Conservation (phyloP, 345 rosid species). For the Sisymbrium irio region DNA sequence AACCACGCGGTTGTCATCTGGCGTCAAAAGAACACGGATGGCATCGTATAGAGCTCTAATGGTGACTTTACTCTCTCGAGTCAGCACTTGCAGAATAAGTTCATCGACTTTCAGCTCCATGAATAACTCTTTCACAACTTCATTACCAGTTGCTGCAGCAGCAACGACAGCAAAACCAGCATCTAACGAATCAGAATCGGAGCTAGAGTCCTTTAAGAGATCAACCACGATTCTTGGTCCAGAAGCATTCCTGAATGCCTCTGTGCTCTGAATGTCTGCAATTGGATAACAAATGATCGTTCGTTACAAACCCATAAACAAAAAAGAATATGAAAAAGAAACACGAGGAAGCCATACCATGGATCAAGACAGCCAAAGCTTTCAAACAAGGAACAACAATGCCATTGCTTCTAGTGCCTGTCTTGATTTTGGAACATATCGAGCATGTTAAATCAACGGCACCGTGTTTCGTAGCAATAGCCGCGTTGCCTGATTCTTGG, state of each 20-base stretch:
- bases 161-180: constrained; percentile 69
- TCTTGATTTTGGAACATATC: constrained; percentile 51
- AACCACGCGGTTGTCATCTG: constrained; percentile 90
- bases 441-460: constrained; percentile 66
- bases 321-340: not conserved
- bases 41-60: constrained; percentile 66
- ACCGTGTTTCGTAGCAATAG: constrained; percentile 65
- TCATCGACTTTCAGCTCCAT: constrained; percentile 83
- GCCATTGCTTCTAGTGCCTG: not conserved
- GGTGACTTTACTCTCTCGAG: constrained; percentile 37
- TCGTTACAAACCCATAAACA: not conserved
- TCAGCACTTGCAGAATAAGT: constrained; percentile 62
- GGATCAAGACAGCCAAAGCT: constrained; percentile 53
- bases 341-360: constrained; percentile 43
- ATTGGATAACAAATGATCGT: constrained; percentile 3
- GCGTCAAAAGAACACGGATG: constrained; percentile 65
- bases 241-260: constrained; percentile 48
- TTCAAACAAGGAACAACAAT: constrained; percentile 55
- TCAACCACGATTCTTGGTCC: constrained; percentile 60
- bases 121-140: constrained; percentile 71
- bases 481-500: constrained; percentile 53
- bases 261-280: constrained; percentile 72
- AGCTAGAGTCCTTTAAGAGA: constrained; percentile 45
- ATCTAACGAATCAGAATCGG: constrained; percentile 48
- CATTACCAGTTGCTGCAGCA: constrained; percentile 79